Evolutionary conservation across 176 grass and related monocot species (phyloP).

Genomic region (Zoysia pacifica): DNA sequence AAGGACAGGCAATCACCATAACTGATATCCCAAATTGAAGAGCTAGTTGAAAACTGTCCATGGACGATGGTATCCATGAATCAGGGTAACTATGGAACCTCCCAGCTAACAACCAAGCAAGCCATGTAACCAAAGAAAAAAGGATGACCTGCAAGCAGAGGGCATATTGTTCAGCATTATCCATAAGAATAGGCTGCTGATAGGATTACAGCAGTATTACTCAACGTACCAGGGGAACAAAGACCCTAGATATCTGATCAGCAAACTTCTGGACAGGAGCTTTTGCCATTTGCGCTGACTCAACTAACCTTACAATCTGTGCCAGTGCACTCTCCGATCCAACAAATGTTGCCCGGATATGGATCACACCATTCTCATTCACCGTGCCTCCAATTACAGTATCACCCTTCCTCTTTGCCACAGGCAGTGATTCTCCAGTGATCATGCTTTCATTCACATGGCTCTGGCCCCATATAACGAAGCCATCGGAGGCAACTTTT

Average conservation of each 20-base stretch:
- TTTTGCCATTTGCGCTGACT: constrained; percentile 96
- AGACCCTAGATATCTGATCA: constrained; percentile 87
- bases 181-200: background rate
- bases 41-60: constrained; percentile 95
- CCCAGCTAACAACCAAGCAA: constrained; percentile 81
- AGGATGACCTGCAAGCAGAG: constrained; percentile 64
- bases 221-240: constrained; percentile 82
- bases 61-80: constrained; percentile 85
- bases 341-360: constrained; percentile 85
- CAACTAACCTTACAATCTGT: constrained; percentile 87
- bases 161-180: constrained; percentile 19
- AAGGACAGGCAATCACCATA: constrained; percentile 98
- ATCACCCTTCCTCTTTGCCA: constrained; percentile 90
- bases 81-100: constrained; percentile 70
- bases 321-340: constrained; percentile 88
- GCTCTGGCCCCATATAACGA: constrained; percentile 95
- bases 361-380: constrained; percentile 91
- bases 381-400: constrained; percentile 88
- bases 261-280: constrained; percentile 95
- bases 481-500: constrained; percentile 91
- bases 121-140: constrained; percentile 79
- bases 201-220: constrained; percentile 18
- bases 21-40: constrained; percentile 98
- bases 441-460: constrained; percentile 99
- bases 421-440: constrained; percentile 81